phyloP scores from a whole-genome alignment of 1,284 basidiomycete species.

The Apiotrichum montevideense region DNA sequence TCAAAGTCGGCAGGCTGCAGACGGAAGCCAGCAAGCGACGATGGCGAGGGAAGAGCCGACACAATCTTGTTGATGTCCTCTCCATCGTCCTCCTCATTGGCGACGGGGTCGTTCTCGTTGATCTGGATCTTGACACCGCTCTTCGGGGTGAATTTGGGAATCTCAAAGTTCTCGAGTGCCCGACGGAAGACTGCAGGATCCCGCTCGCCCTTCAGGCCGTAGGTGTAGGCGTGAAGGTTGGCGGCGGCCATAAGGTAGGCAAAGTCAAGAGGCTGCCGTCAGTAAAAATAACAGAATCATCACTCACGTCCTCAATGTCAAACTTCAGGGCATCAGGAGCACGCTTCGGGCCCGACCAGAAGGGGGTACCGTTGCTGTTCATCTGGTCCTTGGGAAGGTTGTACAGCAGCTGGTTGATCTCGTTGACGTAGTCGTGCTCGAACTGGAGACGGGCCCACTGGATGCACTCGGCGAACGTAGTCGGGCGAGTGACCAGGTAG shows the following conservation, averaged over 20 bases:
- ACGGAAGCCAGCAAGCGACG: conserved; percentile 88
- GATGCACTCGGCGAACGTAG: conserved; percentile 96
- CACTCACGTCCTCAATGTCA: conserved; percentile 72
- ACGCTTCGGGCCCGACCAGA: conserved; percentile 97
- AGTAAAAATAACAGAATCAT: conserved; percentile 3
- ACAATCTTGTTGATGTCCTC: conserved; percentile 58
- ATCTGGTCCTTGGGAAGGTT: conserved; percentile 90
- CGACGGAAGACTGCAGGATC: conserved; percentile 77
- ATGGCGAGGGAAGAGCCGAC: conserved; percentile 72
- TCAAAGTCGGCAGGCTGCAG: conserved; percentile 95
- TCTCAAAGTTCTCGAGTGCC: conserved; percentile 72
- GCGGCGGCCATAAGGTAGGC: conserved; percentile 88
- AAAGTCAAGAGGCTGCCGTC: conserved; percentile 69
- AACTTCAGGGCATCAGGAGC: conserved; percentile 91
- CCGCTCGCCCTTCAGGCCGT: conserved; percentile 85
- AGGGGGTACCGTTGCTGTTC: conserved; percentile 85
- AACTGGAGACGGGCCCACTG: conserved; percentile 95
- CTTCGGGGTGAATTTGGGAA: conserved; percentile 90
- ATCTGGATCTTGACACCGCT: conserved; percentile 92
- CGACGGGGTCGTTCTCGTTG: conserved; percentile 81
- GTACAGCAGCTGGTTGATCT: conserved; percentile 87
- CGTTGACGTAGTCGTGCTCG: conserved; percentile 89
- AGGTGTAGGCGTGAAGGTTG: conserved; percentile 97
- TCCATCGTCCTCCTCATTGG: conserved; percentile 53
- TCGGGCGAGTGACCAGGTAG: conserved; percentile 85